phyloP scores from a whole-genome alignment of 768 basidiomycete genomes.

The Leccinum ochraceum region DNA sequence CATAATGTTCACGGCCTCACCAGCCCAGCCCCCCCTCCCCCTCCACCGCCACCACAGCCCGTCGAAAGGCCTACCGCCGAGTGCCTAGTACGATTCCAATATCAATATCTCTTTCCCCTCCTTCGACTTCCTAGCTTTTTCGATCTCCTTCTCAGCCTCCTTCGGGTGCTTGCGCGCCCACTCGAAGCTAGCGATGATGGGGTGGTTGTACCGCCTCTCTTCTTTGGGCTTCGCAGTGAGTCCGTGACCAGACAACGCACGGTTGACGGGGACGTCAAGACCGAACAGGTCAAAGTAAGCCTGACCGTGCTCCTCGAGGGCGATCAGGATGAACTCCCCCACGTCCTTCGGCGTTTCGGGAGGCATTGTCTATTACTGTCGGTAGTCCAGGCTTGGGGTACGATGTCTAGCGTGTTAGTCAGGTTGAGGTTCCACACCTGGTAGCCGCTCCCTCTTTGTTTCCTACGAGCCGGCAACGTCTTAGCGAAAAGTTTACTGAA shows the following conservation, averaged over 20 bases:
- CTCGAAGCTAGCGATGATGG: neutral
- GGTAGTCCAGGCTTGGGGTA: conserved; percentile 18
- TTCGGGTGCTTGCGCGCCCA: neutral
- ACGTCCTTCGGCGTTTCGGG: too few species aligned
- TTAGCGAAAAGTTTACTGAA: conserved; percentile 2
- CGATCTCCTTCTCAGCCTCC: neutral
- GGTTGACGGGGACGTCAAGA: neutral
- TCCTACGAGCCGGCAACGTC: neutral
- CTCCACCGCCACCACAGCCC: too few species aligned
- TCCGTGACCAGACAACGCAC: neutral
- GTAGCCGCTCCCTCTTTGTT: neutral
- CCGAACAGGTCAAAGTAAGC: neutral
- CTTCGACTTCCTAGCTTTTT: neutral
- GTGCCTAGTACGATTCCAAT: neutral
- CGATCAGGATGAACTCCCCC: too few species aligned
- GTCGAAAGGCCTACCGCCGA: too few species aligned
- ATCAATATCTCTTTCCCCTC: neutral
- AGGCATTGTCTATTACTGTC: too few species aligned
- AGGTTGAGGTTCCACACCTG: conserved; percentile 18
- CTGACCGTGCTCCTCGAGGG: neutral
- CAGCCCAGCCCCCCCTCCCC: too few species aligned
- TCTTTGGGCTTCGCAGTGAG: neutral
- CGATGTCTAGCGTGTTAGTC: conserved; percentile 10
- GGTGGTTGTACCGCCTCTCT: neutral
- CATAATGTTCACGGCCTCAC: too few species aligned